Evolutionary conservation across 208 protist species (phyloP).

Genomic region (Herpetomonas tarakana): DNA sequence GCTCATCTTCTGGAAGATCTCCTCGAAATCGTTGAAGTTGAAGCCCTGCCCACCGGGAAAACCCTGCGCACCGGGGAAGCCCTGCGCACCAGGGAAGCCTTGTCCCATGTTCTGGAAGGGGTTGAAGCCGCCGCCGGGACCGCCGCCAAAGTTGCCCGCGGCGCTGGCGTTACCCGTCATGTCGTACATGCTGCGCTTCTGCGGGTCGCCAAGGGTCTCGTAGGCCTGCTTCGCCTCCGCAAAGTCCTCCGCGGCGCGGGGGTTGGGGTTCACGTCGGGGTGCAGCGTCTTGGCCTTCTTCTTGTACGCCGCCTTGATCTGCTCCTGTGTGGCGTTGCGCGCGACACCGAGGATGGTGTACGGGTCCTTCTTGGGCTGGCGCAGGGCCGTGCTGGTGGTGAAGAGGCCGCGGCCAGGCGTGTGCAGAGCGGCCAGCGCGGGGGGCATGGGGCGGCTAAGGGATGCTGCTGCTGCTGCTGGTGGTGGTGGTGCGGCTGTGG

Average conservation of each 20-base stretch:
- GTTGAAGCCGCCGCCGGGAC: slow-evolving; percentile 45
- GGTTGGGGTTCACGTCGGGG: slow-evolving; percentile 83
- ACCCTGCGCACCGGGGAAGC: slow-evolving; percentile 8
- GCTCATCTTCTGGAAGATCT: slow-evolving; percentile 90
- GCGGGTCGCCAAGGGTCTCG: slow-evolving; percentile 82
- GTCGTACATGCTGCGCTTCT: slow-evolving; percentile 92
- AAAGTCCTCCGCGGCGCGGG: slow-evolving; percentile 83
- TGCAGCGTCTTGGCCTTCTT: slow-evolving; percentile 85
- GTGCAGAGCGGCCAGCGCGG: not conserved
- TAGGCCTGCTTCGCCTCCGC: slow-evolving; percentile 89
- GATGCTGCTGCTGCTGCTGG: too few species aligned
- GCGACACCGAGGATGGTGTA: slow-evolving; percentile 76
- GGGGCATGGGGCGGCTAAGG: not conserved
- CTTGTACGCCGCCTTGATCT: slow-evolving; percentile 88
- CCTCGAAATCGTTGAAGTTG: slow-evolving; percentile 88
- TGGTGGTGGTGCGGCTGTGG: too few species aligned
- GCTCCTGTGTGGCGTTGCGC: slow-evolving; percentile 75
- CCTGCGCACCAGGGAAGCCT: too few species aligned
- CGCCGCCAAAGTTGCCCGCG: slow-evolving; percentile 51
- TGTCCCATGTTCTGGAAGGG: slow-evolving; percentile 45
- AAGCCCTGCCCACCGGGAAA: slow-evolving; percentile 42
- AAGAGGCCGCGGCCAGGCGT: slow-evolving; percentile 2
- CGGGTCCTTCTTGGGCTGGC: slow-evolving; percentile 65
- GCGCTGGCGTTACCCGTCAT: slow-evolving; percentile 83
- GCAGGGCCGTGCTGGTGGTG: slow-evolving; percentile 20